These are phyloP conservation scores for Entomortierella lignicola DNA, from an alignment of 192 early-diverging fungal genomes.

Conservation along the genomic window DNA sequence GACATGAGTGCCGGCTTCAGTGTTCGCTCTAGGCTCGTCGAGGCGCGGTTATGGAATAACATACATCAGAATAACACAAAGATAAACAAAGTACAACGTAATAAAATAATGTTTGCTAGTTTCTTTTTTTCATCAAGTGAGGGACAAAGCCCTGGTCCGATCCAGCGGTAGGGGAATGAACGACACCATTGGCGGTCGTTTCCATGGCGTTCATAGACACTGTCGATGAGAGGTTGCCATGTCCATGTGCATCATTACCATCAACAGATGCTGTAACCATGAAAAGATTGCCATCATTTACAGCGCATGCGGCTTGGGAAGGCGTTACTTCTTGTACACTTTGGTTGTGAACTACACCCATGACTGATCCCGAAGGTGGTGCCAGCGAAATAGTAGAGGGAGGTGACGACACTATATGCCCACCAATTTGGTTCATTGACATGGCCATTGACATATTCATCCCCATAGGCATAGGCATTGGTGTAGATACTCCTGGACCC, in stretches of 20 bases:
- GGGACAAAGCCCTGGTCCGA: conserved; percentile 5
- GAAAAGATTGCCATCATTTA: conserved; percentile 2
- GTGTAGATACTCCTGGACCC: not conserved
- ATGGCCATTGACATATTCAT: conserved; percentile 15
- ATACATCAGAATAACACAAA: not conserved
- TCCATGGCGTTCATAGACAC: conserved; percentile 15
- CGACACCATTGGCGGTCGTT: not conserved
- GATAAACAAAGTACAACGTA: not conserved
- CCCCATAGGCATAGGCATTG: conserved; percentile 10
- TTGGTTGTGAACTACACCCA: conserved; percentile 10
- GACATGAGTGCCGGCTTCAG: too few species aligned
- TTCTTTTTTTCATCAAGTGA: not conserved
- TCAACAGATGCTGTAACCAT: conserved; percentile 5
- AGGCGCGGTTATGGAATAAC: too few species aligned
- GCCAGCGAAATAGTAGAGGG: not conserved
- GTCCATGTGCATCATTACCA: not conserved
- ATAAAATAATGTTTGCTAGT: not conserved
- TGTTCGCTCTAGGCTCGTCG: too few species aligned
- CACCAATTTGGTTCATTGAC: not conserved
- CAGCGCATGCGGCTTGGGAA: not conserved
- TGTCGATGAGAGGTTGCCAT: not conserved
- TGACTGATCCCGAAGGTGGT: not conserved
- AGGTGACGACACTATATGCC: conserved; percentile 19
- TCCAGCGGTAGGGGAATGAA: not conserved
- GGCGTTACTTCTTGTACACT: not conserved